Percentiles rank a stretch among this genome's conserved stretches.
Conservation (phyloP, 163 green algal genomes). For the Scenedesmus sp. region DNA sequence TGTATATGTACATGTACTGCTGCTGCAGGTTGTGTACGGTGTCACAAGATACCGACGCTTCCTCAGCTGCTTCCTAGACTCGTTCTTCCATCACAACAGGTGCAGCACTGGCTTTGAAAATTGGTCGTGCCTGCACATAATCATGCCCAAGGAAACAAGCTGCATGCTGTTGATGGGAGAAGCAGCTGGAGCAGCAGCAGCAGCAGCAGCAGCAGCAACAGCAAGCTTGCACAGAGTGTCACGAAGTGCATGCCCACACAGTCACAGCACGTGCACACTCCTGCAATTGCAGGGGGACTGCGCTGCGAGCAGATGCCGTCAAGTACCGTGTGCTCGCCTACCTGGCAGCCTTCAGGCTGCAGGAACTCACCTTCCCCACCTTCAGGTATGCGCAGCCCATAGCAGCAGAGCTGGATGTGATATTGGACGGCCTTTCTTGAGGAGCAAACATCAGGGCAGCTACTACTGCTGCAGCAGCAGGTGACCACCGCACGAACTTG, state of each 20-base stretch:
- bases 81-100: constrained; percentile 83
- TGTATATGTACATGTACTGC: no score
- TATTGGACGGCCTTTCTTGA: no score
- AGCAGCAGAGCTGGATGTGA: neutral
- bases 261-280: neutral
- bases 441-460: no score
- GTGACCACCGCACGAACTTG: no score
- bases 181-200: neutral
- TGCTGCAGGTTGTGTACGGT: constrained; percentile 82
- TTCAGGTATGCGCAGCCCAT: constrained; percentile 13
- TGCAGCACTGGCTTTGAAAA: constrained; percentile 16
- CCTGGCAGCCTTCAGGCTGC: constrained; percentile 75
- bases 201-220: neutral
- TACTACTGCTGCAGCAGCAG: no score
- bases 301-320: constrained; percentile 74
- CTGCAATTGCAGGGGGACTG: constrained; percentile 63
- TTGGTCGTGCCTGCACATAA: neutral
- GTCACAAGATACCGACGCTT: constrained; percentile 73
- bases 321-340: constrained; percentile 85
- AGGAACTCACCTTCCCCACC: constrained; percentile 3
- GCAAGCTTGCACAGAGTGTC: neutral
- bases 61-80: constrained; percentile 72
- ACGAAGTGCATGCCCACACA: neutral
- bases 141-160: neutral
- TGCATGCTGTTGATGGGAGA: neutral